Conservation (phyloP, 176 grass and related monocot genomes). For the Panicum miliaceum region DNA sequence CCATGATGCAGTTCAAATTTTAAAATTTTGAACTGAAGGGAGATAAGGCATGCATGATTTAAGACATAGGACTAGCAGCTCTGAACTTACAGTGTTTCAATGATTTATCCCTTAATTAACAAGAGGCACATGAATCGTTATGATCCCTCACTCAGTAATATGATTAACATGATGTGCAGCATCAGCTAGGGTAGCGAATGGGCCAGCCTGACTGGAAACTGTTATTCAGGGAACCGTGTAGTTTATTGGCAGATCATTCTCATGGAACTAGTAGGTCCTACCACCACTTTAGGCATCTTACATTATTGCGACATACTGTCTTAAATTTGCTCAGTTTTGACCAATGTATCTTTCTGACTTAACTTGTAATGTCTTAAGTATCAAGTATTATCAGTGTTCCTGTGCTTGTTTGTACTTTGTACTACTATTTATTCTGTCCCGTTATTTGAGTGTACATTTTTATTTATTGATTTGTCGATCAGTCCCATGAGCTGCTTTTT, state of each 20-base stretch:
- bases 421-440: conserved; percentile 5
- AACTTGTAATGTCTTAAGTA: not conserved
- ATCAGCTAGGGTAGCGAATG: not conserved
- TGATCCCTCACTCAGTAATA: not conserved
- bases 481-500: not conserved
- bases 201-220: not conserved
- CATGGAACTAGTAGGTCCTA: not conserved
- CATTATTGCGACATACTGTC: not conserved
- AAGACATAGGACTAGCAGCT: not conserved
- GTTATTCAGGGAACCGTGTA: not conserved
- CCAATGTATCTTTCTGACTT: conserved; percentile 9
- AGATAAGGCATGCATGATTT: not conserved
- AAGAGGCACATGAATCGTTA: not conserved
- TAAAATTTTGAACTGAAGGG: not conserved
- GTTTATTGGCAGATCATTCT: not conserved
- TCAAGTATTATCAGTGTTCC: not conserved
- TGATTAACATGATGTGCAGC: not conserved
- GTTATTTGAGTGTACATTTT: not conserved
- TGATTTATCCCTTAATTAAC: not conserved
- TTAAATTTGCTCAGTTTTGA: conserved; percentile 24
- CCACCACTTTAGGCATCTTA: not conserved
- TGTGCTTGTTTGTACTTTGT: not conserved
- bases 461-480: conserved; percentile 11
- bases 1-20: not conserved
- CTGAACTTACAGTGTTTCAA: not conserved